Evolutionary conservation across 352 stramenopile species (phyloP).

Genomic region (Phytophthora macrochlamydospora): DNA sequence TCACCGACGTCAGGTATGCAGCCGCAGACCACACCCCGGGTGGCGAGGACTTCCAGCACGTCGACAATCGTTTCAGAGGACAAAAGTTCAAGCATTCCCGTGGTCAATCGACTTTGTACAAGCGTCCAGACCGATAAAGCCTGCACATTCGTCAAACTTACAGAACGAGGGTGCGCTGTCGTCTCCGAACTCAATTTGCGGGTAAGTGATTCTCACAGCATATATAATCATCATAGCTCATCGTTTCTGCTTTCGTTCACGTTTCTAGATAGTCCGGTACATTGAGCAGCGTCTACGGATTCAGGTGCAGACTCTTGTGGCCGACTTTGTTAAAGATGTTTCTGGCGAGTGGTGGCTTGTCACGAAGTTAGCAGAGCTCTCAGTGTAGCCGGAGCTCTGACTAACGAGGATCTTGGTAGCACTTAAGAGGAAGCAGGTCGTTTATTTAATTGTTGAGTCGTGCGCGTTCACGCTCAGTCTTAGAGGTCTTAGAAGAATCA

Average conservation of each 20-base stretch:
- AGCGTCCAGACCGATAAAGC: constrained; percentile 65
- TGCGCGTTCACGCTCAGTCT: no score
- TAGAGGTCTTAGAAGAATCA: no score
- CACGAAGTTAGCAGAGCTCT: no score
- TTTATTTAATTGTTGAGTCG: no score
- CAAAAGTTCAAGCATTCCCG: constrained; percentile 17
- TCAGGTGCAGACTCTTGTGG: constrained; percentile 66
- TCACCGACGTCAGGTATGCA: constrained; percentile 13
- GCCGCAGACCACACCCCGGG: constrained; percentile 16
- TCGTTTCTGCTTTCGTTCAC: not conserved
- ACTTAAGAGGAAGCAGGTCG: no score
- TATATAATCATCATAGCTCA: not conserved
- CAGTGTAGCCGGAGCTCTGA: no score
- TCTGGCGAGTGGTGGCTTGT: constrained; percentile 69
- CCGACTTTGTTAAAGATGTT: constrained; percentile 75
- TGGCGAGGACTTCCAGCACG: constrained; percentile 19
- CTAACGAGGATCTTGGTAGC: no score
- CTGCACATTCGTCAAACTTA: constrained; percentile 85
- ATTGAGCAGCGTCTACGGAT: constrained; percentile 68
- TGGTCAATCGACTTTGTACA: constrained; percentile 65
- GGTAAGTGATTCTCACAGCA: constrained; percentile 26
- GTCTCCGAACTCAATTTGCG: constrained; percentile 74
- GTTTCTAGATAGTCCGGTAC: constrained; percentile 70
- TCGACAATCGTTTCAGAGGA: constrained; percentile 20
- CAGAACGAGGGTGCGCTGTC: constrained; percentile 64